Base-by-base conservation (phyloP, 208 protist species). In the Wallacemonas rigidus region DNA sequence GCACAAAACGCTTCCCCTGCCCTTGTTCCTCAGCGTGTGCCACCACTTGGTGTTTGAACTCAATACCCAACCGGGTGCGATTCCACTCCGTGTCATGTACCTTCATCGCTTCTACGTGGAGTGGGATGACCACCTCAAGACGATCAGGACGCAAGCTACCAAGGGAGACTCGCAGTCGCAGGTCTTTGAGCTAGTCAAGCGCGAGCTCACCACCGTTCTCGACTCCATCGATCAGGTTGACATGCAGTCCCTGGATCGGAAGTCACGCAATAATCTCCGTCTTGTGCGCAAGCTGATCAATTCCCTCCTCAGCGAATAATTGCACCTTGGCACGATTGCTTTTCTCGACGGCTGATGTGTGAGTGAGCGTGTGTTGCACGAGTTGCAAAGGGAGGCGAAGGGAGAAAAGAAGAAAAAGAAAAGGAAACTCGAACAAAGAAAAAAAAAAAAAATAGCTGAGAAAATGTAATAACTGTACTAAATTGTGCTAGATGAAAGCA, bases 21-120 rank as follows among this genome's bases (percentile, higher is more conserved):
- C 88, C 6, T 82, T 86, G 38, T 96, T 96, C 80, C 79, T 96
- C 50, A 92, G 87, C 60, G 55, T 96, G 17, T 94, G 86, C 74
- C 79, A 94, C 58, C 92, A 96, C 77, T 79, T 96, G 12, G 86
- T 88, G 15, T 94, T 89, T 72, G 86, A 91, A 63, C 61, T 96
- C 47, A 76, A 61, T 39, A 55, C 55, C n/a, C 81, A 88, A 64
- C 73, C 79, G 4, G 83, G 80, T 4, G 69, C 76, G 4, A 83
- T 92, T 62, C 86, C 89, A 35, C 79, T 91, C 39, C 92, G 92
- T n/a, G 75, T 94, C 67, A 81, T 86, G 57, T 51, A 86, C 38
- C 54, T 95, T 3, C 83, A 93, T 58, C 67, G 79, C 71, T 97
- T 97, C 68, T 94, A 91, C 70, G 81, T 97, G 12, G 88, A 95